A percentile compares a stretch with the other conserved stretches of the same genome.
Evolutionary conservation across 129 eudicot genomes (phyloP).

Genomic region (Mikania micrantha): DNA sequence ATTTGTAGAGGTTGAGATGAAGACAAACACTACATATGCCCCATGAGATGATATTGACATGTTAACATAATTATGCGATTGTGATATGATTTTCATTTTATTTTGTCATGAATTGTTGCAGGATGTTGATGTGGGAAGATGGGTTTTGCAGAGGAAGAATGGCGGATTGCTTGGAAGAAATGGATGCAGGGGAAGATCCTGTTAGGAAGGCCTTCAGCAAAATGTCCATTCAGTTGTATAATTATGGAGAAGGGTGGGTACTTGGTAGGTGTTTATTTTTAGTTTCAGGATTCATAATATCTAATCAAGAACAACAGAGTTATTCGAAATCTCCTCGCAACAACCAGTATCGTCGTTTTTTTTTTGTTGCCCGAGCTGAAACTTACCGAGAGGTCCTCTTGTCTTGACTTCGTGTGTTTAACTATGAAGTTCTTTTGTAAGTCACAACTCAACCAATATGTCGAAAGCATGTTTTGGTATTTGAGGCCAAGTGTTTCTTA

Average conservation of each 20-base stretch:
- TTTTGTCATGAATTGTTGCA: constrained; percentile 19
- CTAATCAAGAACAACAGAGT: background rate
- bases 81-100: background rate
- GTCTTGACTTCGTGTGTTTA: no score
- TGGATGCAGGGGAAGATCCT: constrained; percentile 80
- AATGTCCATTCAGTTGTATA: constrained; percentile 95
- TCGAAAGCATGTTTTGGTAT: no score
- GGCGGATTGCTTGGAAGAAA: constrained; percentile 62
- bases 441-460: no score
- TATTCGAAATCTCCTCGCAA: no score
- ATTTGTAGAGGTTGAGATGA: no score
- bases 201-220: constrained; percentile 90
- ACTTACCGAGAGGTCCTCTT: no score
- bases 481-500: no score
- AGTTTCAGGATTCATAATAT: constrained; percentile 2
- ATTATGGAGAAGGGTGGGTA: constrained; percentile 99
- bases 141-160: constrained; percentile 90
- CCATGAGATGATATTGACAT: background rate
- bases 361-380: no score
- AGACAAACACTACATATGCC: no score
- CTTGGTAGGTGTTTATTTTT: constrained; percentile 73
- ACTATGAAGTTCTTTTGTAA: no score
- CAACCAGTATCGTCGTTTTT: no score
- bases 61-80: constrained; percentile 4
- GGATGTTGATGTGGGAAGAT: constrained; percentile 99